Evolutionary conservation across 2,329 filamentous ascomycete genomes (phyloP).

Genomic region (Ramularia endophylla): DNA sequence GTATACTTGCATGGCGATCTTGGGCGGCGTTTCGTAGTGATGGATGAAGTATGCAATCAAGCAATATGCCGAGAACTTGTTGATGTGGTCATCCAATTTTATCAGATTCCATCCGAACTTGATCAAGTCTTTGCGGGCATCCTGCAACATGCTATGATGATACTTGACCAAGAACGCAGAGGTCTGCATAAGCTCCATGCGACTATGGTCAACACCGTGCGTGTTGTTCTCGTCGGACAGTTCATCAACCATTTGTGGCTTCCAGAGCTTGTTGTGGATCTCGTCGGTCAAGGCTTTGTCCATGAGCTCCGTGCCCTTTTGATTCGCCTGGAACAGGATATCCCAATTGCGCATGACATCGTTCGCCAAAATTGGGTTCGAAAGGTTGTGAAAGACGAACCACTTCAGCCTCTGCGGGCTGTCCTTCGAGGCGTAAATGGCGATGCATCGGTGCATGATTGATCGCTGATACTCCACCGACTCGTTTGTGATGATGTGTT

Average conservation of each 20-base stretch:
- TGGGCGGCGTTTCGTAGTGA: slow-evolving; percentile 90
- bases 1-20: slow-evolving; percentile 95
- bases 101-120: slow-evolving; percentile 99
- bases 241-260: slow-evolving; percentile 70
- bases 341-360: slow-evolving; percentile 84
- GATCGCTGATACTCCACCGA: slow-evolving; percentile 81
- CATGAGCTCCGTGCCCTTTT: slow-evolving; percentile 65
- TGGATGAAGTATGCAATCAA: slow-evolving; percentile 97
- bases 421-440: slow-evolving; percentile 72
- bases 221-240: slow-evolving; percentile 65
- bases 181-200: slow-evolving; percentile 92
- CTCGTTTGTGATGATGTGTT: slow-evolving; percentile 73
- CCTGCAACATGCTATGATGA: slow-evolving; percentile 78
- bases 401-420: slow-evolving; percentile 87
- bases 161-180: slow-evolving; percentile 96
- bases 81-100: slow-evolving; percentile 95
- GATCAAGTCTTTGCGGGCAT: slow-evolving; percentile 94
- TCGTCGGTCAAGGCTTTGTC: slow-evolving; percentile 83
- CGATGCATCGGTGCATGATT: slow-evolving; percentile 77
- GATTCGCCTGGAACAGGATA: slow-evolving; percentile 43
- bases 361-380: slow-evolving; percentile 95
- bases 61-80: slow-evolving; percentile 97
- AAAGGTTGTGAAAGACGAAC: slow-evolving; percentile 83
- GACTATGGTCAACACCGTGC: slow-evolving; percentile 88
- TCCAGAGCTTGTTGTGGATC: slow-evolving; percentile 91